Evolutionary conservation across 208 protist species (phyloP), one percentile per base, ranked within the genome.

Genomic region (Trypanosoma caninum): DNA sequence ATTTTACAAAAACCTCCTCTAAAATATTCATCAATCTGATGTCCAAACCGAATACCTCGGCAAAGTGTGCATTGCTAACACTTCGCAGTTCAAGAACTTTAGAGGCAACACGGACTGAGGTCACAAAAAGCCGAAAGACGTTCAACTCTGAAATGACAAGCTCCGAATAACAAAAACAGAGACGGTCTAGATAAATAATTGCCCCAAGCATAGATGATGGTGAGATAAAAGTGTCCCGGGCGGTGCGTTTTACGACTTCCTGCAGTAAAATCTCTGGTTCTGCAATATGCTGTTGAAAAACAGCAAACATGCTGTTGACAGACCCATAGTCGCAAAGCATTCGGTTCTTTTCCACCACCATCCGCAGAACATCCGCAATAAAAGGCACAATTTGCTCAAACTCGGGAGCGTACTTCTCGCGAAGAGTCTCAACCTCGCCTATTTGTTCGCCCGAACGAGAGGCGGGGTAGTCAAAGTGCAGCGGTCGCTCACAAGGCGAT

Each of bases 51-150:
- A 84, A 87, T 30, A 85, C 80, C 50, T 59, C 68, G 10, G 86
- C 86, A 54, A 93, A 95, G 69, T 91, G 87, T 31, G 82, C 82
- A 72, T 93, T 95, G 77, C 86, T 93, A 25, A 95, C 67, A 65
- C 78, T 91, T 27, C 89, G 80, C 22, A 93, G 71, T 55, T 95
- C 89, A 9, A 93, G 35, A n/a, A 89, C 76, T 57, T 95, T 95
- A 44, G 80, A 91, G 3, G 84, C 78, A 3, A 95, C 70, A 11
- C 89, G 85, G 25, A 88, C 80, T 34, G 82, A 66, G 28, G 76
- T 74, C n/a, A 90, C 57, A 38, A 94, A 87, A 31, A 95, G 75
- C 28, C 74, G 85, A 35, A 82, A 71, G 2, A 89, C 74, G 68
- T 91, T 92, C 34, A 59, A 55, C 23, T 75, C 57, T 8, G 78